Evolutionary conservation across 2,329 filamentous ascomycete genomes (phyloP), one percentile per base, ranked within the genome.

Genomic region (Leptographium wingfieldii): DNA sequence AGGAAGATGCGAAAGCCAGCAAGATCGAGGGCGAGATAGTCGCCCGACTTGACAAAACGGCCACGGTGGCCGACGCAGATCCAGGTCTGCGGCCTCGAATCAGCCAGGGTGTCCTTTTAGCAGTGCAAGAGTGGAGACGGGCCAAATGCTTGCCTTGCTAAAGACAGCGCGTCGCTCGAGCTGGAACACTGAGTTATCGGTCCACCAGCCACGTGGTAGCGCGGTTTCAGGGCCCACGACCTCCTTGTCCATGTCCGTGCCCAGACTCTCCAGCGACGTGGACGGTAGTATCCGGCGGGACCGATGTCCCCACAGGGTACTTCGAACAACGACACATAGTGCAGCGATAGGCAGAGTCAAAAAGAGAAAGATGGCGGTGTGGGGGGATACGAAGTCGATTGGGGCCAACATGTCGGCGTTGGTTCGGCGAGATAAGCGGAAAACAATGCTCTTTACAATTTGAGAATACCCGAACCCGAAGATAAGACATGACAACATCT

Each of bases 161-260:
- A 60, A 60, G 16, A 60, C 19, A 10, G 59, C 54, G 2, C 59
- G 59, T 19, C 54, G 31, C n/a, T 60, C 59, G 3, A 60, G 59
- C 54, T 60, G 59, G 12, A 60, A 60, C 1, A 19, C 2, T 1
- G 59, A 46, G 3, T 22, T n/a, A 31, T 46, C 48, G 3, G 33
- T 53, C 59, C 59, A 60, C 54, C 59, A 60, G 19, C 33, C 43
- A 3, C 11, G 12, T 19, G 25, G 43, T 14, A 33, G 11, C 2
- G 40, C 25, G 35, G 16, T 19, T 16, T 19, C n/a, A 5, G 11
- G 55, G 22, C 49, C 5, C 16, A 5, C 14, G 38, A 40, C 33
- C 2, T 35, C 33, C 49, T 52, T 52, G 49, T 10, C 6, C 49
- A 10, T 35, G 33, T 35, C 33, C 2, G 2, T 35, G 33, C 33